Evolutionary conservation across 1,284 basidiomycete species (phyloP), one percentile per base, ranked within the genome.

Genomic region (Phellinidium pouzarii): DNA sequence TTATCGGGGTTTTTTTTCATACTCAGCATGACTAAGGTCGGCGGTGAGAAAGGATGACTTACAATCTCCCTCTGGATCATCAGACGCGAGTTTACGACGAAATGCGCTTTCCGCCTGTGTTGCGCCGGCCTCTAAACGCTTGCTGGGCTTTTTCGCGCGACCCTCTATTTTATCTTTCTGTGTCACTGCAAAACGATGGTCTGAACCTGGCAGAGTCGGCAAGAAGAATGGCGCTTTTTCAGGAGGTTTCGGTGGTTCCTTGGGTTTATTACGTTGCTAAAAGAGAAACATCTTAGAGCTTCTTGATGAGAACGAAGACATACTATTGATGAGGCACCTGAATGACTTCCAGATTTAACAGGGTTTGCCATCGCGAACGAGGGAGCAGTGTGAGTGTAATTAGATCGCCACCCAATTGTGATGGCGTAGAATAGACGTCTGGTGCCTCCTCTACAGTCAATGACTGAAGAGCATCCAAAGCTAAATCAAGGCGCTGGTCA

Each of bases 191-290:
- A 94, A 94, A 14, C 88, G 77, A 12, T 82, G 77, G 58, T 94
- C 87, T 19, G 92, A 78, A 12, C 91, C 92, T 12, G 91, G 79
- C 2, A 97, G 70, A 1, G 91, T 92, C 6, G 94, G 94, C 14
- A 99, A 72, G 77, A 99, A 99, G 77, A 99, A 99, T 0, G 96
- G 96, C 1, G 94, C 95, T 57, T 90, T 80, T 69, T 97, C 94
- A 2, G 93, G 92, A 36, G 87, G 90, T 70, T 98, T 97, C 3
- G 93, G 93, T 0, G 93, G 79, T 60, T 97, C 94, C 68, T 89
- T 94, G 6, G 96, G 94, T 75, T 95, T 96, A 68, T 99, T 98
- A 44, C 94, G 85, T 77, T 88, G 86, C 85, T 93, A 59, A 20
- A 11, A 3, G 23, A 8, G 11, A 7, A 44, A 17, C 5, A 12